Conservation (phyloP, 2,329 filamentous ascomycete genomes). For the Sporothrix pseudoabietina region DNA sequence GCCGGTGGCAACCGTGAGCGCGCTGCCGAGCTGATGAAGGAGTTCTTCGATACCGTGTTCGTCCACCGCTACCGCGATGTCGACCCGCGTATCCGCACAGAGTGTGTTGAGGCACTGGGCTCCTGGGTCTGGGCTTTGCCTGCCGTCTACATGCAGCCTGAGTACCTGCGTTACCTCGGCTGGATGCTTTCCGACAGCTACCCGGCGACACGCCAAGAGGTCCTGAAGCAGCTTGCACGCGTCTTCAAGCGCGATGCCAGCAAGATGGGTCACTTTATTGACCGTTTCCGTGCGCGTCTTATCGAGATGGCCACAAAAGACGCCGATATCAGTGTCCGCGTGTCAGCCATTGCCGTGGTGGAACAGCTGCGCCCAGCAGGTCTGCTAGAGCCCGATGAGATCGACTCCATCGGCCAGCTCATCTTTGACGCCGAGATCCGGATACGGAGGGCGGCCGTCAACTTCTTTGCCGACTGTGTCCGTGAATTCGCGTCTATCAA, state of each 20-base stretch:
- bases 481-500: slow-evolving; percentile 77
- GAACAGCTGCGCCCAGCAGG: slow-evolving; percentile 81
- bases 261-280: slow-evolving; percentile 87
- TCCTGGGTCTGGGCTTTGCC: slow-evolving; percentile 86
- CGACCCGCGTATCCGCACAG: slow-evolving; percentile 82
- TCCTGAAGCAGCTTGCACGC: slow-evolving; percentile 76
- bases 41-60: slow-evolving; percentile 90
- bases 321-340: slow-evolving; percentile 76
- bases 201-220: slow-evolving; percentile 75
- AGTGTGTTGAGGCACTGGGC: slow-evolving; percentile 84
- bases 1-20: slow-evolving; percentile 69
- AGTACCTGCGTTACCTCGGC: slow-evolving; percentile 88
- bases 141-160: slow-evolving; percentile 85
- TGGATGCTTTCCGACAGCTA: slow-evolving; percentile 90
- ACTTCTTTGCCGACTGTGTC: slow-evolving; percentile 88
- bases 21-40: slow-evolving; percentile 72
- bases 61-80: slow-evolving; percentile 95
- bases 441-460: slow-evolving; percentile 84
- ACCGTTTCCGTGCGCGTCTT: slow-evolving; percentile 81
- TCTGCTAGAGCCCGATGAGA: slow-evolving; percentile 85
- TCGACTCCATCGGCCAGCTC: slow-evolving; percentile 83
- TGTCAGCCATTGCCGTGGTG: slow-evolving; percentile 77
- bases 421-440: slow-evolving; percentile 85
- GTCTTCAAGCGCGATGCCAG: slow-evolving; percentile 81
- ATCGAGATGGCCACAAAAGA: slow-evolving; percentile 93